Evolutionary conservation across 192 early-diverging fungal genomes (phyloP).

Genomic region (Gamsiella multidivaricata): DNA sequence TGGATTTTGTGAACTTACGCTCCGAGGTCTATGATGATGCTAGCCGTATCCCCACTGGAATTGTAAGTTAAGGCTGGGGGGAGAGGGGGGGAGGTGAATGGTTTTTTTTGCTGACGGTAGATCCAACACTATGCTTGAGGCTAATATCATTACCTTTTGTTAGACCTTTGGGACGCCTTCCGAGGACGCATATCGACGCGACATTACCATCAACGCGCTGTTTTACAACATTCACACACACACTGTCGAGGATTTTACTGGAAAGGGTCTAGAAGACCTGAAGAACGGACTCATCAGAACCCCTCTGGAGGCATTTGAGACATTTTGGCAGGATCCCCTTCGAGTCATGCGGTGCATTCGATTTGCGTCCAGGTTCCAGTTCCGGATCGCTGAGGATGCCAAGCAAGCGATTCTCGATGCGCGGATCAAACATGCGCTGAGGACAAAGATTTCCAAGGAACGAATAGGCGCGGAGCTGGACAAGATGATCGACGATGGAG

Average conservation of each 20-base stretch:
- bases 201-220: slow-evolving; percentile 97
- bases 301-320: slow-evolving; percentile 88
- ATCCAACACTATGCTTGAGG: neutral
- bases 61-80: slow-evolving; percentile 65
- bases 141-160: neutral
- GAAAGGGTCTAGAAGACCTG: slow-evolving; percentile 81
- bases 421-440: slow-evolving; percentile 73
- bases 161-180: slow-evolving; percentile 87
- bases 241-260: slow-evolving; percentile 89
- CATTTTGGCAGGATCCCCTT: slow-evolving; percentile 95
- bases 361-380: slow-evolving; percentile 93
- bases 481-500: slow-evolving; percentile 82
- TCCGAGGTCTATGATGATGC: slow-evolving; percentile 89
- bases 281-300: slow-evolving; percentile 80
- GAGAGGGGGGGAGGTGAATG: too few relatives aligned
- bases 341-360: slow-evolving; percentile 93
- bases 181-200: slow-evolving; percentile 94
- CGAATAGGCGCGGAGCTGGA: slow-evolving; percentile 92
- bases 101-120: too few relatives aligned
- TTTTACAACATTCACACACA: slow-evolving; percentile 95
- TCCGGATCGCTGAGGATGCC: slow-evolving; percentile 77
- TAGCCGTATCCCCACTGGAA: slow-evolving; percentile 80
- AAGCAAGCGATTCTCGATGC: slow-evolving; percentile 63
- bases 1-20: slow-evolving; percentile 97
- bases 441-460: slow-evolving; percentile 89